A percentile compares a stretch with the other conserved stretches of the same genome.
phyloP scores from a whole-genome alignment of 1,284 basidiomycete genomes.

The Cutaneotrichosporon sp. region DNA sequence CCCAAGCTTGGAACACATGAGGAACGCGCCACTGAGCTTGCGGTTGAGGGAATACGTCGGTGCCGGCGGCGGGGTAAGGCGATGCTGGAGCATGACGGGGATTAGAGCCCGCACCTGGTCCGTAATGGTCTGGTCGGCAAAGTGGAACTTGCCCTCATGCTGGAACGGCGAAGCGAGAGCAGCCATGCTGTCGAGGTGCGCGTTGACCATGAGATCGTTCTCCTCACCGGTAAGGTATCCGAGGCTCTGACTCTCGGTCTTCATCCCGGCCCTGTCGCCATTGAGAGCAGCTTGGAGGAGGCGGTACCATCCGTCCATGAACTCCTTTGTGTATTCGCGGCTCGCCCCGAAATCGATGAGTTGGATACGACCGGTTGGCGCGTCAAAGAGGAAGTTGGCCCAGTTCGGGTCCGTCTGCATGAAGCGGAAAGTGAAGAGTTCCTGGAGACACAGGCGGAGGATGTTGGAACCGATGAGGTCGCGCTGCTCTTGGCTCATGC shows the following conservation, averaged over 20 bases:
- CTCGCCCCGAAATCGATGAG: slow-evolving; percentile 97
- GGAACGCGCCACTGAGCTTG: slow-evolving; percentile 90
- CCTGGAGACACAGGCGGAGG: slow-evolving; percentile 81
- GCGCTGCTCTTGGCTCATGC: slow-evolving; percentile 65
- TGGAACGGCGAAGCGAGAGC: slow-evolving; percentile 55
- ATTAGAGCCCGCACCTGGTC: slow-evolving; percentile 62
- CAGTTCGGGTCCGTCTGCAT: slow-evolving; percentile 99
- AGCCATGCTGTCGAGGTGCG: slow-evolving; percentile 81
- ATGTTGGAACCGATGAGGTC: slow-evolving; percentile 80
- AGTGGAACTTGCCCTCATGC: slow-evolving; percentile 43
- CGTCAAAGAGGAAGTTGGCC: slow-evolving; percentile 94
- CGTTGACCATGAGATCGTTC: slow-evolving; percentile 77
- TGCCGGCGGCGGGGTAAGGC: slow-evolving; percentile 85
- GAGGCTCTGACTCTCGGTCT: slow-evolving; percentile 71
- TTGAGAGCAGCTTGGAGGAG: slow-evolving; percentile 75
- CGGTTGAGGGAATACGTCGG: slow-evolving; percentile 95
- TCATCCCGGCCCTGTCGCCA: slow-evolving; percentile 69
- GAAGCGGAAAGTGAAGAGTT: slow-evolving; percentile 83
- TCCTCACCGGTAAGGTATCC: slow-evolving; percentile 92
- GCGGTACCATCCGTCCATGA: slow-evolving; percentile 84
- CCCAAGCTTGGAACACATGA: slow-evolving; percentile 79
- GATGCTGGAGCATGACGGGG: slow-evolving; percentile 84
- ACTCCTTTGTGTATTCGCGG: slow-evolving; percentile 76
- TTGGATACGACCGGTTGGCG: slow-evolving; percentile 61
- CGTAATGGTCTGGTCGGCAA: slow-evolving; percentile 52